phyloP scores from a whole-genome alignment of 176 grass and related monocot genomes.

The Hyparrhenia diplandra region DNA sequence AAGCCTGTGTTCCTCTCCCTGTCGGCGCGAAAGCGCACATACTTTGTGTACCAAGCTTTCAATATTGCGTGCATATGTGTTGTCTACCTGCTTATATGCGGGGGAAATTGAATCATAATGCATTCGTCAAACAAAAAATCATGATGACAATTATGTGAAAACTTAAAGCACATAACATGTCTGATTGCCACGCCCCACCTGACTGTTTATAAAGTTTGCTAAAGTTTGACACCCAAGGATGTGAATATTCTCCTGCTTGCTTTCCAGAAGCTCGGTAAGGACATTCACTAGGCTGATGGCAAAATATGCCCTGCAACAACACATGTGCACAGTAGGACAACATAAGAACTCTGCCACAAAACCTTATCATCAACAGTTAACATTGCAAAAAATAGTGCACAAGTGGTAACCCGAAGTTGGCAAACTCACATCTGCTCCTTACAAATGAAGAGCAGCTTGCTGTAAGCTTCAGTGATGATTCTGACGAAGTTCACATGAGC shows the following conservation, averaged over 20 bases:
- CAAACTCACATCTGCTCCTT: conserved; percentile 95
- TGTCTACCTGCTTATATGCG: conserved; percentile 57
- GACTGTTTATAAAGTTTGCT: conserved; percentile 81
- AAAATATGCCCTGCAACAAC: conserved; percentile 86
- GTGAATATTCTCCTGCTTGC: conserved; percentile 80
- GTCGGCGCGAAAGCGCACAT: conserved; percentile 51
- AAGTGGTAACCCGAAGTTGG: not conserved
- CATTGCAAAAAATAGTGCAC: not conserved
- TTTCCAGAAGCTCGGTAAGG: conserved; percentile 82
- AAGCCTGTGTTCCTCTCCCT: conserved; percentile 55
- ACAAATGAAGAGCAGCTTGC: conserved; percentile 86
- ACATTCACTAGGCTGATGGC: conserved; percentile 86
- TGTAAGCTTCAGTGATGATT: conserved; percentile 92
- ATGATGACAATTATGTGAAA: not conserved
- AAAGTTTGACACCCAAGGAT: conserved; percentile 95
- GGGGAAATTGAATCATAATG: not conserved
- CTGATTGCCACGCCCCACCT: conserved; percentile 41
- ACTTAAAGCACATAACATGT: not conserved
- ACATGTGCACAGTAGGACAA: conserved; percentile 21
- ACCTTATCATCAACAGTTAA: not conserved
- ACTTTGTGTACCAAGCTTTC: conserved; percentile 84
- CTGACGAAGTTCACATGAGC: conserved; percentile 79
- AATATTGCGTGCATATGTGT: conserved; percentile 83
- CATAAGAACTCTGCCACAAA: conserved; percentile 10
- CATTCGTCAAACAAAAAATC: conserved; percentile 1